Conservation (phyloP, 768 basidiomycete species). For the Auricularia sp. region DNA sequence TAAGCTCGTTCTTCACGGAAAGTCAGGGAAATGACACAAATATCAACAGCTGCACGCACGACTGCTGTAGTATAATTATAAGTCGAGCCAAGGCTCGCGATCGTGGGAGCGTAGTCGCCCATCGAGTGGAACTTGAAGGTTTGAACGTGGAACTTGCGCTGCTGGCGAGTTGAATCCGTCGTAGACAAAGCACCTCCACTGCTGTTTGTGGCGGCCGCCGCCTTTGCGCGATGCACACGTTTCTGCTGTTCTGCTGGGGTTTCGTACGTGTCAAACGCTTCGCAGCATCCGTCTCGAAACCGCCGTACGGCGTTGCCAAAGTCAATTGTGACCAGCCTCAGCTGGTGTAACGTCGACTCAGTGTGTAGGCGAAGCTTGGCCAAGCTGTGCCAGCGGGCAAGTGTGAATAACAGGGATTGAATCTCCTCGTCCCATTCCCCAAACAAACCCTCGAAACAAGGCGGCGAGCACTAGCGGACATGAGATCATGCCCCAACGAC, state of each 20-base stretch:
- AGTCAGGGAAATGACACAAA: background rate
- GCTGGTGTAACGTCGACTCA: constrained; percentile 5
- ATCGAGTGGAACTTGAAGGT: constrained; percentile 28
- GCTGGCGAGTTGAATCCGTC: constrained; percentile 7
- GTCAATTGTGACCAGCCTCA: constrained; percentile 12
- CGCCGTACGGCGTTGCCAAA: constrained; percentile 13
- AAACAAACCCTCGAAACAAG: constrained; percentile 30
- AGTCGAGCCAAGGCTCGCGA: constrained; percentile 21
- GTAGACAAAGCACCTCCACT: background rate
- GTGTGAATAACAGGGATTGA: background rate
- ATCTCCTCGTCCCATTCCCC: constrained; percentile 14
- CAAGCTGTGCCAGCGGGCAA: constrained; percentile 4
- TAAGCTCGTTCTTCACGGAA: constrained; percentile 1
- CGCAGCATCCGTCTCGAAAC: constrained; percentile 16
- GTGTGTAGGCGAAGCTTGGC: constrained; percentile 10
- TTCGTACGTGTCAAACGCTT: constrained; percentile 18
- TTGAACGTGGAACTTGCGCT: constrained; percentile 16
- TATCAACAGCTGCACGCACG: too few relatives aligned
- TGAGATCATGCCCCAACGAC: too few relatives aligned
- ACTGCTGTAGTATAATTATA: constrained; percentile 28
- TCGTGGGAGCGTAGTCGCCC: constrained; percentile 21
- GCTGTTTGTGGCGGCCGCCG: background rate
- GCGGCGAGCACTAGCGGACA: too few relatives aligned
- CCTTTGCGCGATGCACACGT: constrained; percentile 4
- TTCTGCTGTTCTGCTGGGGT: constrained; percentile 23